A percentile compares a stretch with the other conserved stretches of the same genome.
phyloP scores from a whole-genome alignment of 2,329 filamentous ascomycete species.

The Exophiala spinifera region DNA sequence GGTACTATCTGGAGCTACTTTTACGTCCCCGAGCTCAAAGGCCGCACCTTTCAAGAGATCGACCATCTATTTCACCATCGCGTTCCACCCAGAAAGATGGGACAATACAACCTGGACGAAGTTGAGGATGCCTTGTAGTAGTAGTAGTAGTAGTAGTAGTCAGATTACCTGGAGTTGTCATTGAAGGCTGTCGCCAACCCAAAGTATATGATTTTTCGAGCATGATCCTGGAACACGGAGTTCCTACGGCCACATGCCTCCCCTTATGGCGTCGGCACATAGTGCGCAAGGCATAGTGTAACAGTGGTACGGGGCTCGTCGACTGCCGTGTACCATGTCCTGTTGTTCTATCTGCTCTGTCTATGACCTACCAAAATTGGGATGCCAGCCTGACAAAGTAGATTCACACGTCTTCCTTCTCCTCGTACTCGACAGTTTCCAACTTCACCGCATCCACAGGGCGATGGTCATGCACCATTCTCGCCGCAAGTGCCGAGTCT shows the following conservation, averaged over 20 bases:
- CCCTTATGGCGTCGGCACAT: no score
- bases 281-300: no score
- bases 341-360: not conserved
- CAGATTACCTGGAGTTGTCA: no score
- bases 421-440: not conserved
- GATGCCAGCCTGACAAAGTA: no score
- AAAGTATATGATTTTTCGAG: not conserved
- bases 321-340: not conserved
- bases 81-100: slow-evolving; percentile 29
- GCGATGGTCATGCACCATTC: slow-evolving; percentile 9
- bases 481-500: slow-evolving; percentile 16
- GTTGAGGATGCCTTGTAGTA: slow-evolving; percentile 7
- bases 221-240: not conserved
- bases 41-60: slow-evolving; percentile 33
- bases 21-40: slow-evolving; percentile 31
- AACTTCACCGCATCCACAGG: not conserved
- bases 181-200: not conserved
- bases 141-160: no score
- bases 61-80: slow-evolving; percentile 35
- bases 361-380: not conserved
- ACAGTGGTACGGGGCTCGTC: not conserved
- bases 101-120: slow-evolving; percentile 18
- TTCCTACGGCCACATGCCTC: no score
- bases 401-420: not conserved
- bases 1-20: slow-evolving; percentile 29